These are phyloP conservation scores for Aureobasidium mangrovei DNA, from an alignment of 2,329 filamentous ascomycete genomes.

Conservation along the genomic window DNA sequence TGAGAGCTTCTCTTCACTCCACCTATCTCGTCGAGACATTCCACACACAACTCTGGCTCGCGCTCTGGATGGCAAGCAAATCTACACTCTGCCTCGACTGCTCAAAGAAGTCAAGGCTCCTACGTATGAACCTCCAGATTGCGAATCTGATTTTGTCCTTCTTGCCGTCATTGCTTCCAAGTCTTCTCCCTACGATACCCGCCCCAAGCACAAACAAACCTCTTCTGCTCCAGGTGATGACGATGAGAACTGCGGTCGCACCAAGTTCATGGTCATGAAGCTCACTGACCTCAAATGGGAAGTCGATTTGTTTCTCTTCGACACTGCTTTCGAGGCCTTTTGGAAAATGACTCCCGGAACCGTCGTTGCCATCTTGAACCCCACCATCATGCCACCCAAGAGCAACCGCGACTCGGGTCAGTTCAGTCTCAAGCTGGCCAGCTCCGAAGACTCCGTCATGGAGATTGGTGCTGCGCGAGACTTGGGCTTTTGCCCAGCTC, in stretches of 20 bases:
- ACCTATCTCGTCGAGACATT: constrained; percentile 74
- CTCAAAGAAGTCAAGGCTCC: constrained; percentile 74
- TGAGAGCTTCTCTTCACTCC: constrained; percentile 77
- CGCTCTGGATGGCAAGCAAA: constrained; percentile 67
- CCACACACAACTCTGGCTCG: constrained; percentile 73
- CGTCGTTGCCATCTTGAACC: constrained; percentile 84
- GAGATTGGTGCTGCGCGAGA: constrained; percentile 81
- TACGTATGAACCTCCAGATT: constrained; percentile 67
- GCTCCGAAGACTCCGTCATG: constrained; percentile 78
- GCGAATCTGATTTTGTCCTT: constrained; percentile 82
- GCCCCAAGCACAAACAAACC: constrained; percentile 37
- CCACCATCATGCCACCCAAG: constrained; percentile 79
- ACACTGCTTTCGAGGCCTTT: constrained; percentile 80
- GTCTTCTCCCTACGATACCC: constrained; percentile 63
- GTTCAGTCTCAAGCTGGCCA: constrained; percentile 79
- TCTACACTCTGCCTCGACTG: constrained; percentile 70
- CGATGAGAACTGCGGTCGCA: constrained; percentile 43
- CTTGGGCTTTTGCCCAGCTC: constrained; percentile 76
- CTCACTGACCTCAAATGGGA: constrained; percentile 86
- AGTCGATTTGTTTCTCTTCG: constrained; percentile 85
- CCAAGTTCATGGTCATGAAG: constrained; percentile 85
- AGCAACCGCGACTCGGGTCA: constrained; percentile 64
- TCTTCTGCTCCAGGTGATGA: constrained; percentile 32
- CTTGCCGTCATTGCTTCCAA: constrained; percentile 84
- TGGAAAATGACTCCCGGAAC: constrained; percentile 94